These are phyloP conservation scores for Ceraceosorus guamensis DNA, from an alignment of 1,284 basidiomycete species.

Conservation along the genomic window DNA sequence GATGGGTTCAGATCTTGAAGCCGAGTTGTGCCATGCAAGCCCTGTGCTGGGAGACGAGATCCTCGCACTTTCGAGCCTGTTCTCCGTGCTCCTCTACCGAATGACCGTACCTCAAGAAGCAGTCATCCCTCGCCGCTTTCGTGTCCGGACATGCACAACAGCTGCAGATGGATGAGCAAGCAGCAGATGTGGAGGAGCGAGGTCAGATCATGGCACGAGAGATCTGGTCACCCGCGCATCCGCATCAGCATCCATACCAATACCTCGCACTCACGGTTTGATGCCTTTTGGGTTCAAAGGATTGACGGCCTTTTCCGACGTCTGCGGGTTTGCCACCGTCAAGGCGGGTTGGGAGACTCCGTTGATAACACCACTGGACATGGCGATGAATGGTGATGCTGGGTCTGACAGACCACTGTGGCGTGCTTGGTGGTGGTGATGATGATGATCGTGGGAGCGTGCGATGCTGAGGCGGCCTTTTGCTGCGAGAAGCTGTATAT, in stretches of 20 bases:
- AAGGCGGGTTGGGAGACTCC: no score
- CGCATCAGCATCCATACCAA: background rate
- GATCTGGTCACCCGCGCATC: background rate
- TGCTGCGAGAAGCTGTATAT: no score
- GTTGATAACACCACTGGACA: no score
- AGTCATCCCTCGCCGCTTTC: constrained; percentile 82
- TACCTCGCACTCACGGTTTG: constrained; percentile 57
- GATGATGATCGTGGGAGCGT: no score
- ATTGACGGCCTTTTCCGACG: constrained; percentile 32
- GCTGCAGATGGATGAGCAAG: background rate
- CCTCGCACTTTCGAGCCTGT: constrained; percentile 69
- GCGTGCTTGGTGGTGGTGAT: no score
- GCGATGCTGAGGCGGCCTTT: no score
- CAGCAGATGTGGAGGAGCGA: background rate
- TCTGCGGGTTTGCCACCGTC: constrained; percentile 1
- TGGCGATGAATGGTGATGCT: no score
- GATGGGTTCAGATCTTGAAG: constrained; percentile 48
- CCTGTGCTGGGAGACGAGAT: constrained; percentile 70
- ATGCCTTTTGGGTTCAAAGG: constrained; percentile 74
- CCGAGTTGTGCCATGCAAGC: constrained; percentile 72
- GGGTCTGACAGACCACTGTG: no score
- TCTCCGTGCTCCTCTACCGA: constrained; percentile 56
- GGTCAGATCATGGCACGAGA: background rate
- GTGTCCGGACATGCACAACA: constrained; percentile 95
- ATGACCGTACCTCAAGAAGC: constrained; percentile 66